Conservation (phyloP, 176 grass and related monocot genomes). For the Aegilops speltoides region DNA sequence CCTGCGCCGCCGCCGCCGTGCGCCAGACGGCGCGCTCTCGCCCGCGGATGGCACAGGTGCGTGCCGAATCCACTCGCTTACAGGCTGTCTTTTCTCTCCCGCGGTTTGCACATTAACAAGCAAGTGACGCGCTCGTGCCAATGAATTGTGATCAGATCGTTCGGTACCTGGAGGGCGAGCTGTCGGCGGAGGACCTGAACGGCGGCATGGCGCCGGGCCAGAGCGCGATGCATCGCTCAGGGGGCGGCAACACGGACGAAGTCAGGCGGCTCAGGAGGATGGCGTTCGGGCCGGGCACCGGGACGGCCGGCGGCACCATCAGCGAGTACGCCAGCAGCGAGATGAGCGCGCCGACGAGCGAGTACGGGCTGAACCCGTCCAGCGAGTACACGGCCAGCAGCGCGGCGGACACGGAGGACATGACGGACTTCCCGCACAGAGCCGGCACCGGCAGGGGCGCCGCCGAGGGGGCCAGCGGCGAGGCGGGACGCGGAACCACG, state of each 20-base stretch:
- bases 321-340: conserved; percentile 68
- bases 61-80: not conserved
- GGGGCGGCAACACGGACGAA: conserved; percentile 37
- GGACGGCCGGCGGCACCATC: conserved; percentile 32
- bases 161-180: conserved; percentile 81
- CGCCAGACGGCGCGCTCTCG: conserved; percentile 64
- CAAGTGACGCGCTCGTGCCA: not conserved
- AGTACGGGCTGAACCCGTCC: conserved; percentile 53
- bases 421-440: not conserved
- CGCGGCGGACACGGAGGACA: conserved; percentile 43
- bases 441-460: not conserved
- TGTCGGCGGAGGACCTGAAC: conserved; percentile 78
- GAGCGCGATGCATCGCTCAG: conserved; percentile 49
- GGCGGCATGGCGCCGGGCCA: conserved; percentile 63
- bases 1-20: conserved; percentile 75
- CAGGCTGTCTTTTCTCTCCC: not conserved
- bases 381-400: conserved; percentile 44
- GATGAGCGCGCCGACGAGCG: conserved; percentile 56
- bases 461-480: not conserved
- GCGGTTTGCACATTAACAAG: not conserved
- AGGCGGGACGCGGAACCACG: not conserved
- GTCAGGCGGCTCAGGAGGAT: conserved; percentile 54
- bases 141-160: conserved; percentile 52
- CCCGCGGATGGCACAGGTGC: conserved; percentile 75
- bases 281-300: conserved; percentile 51